Conservation (phyloP, 164 flowering plant genomes). For the Amborella trichopoda region DNA sequence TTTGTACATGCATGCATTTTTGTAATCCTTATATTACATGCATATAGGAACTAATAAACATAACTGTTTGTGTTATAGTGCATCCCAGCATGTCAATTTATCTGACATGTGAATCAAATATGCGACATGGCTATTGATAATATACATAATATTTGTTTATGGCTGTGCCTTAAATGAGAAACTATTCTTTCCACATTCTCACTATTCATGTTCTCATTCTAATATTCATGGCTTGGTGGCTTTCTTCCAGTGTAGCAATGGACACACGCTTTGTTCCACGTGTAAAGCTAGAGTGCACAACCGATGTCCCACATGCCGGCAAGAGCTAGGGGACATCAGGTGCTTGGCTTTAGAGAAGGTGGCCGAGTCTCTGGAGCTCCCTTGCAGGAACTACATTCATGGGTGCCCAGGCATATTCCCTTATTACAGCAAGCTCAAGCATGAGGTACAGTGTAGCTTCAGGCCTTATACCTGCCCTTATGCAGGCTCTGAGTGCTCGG, state of each 20-base stretch:
- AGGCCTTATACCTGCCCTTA: slow-evolving; percentile 65
- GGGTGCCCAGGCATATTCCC: slow-evolving; percentile 58
- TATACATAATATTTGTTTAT: no score
- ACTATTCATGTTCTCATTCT: no score
- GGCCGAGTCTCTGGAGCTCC: slow-evolving; percentile 63
- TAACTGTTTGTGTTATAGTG: no score
- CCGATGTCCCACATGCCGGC: slow-evolving; percentile 59
- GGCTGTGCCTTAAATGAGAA: no score
- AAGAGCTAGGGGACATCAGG: slow-evolving; percentile 58
- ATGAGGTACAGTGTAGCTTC: slow-evolving; percentile 46
- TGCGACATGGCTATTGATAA: no score
- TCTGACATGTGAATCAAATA: no score
- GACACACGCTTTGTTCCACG: slow-evolving; percentile 54
- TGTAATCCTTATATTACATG: no score
- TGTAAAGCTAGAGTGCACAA: slow-evolving; percentile 52
- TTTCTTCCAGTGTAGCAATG: slow-evolving; percentile 52
- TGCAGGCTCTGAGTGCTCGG: slow-evolving; percentile 83
- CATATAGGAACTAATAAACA: no score
- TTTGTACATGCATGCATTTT: no score
- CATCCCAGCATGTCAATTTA: no score
- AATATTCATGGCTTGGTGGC: no score
- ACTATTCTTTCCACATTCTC: no score
- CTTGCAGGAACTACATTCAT: slow-evolving; percentile 35
- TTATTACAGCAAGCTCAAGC: slow-evolving; percentile 49
- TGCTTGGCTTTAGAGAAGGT: slow-evolving; percentile 66